phyloP scores from a whole-genome alignment of 2,329 filamentous ascomycete species.

The Gnomoniopsis sp. region DNA sequence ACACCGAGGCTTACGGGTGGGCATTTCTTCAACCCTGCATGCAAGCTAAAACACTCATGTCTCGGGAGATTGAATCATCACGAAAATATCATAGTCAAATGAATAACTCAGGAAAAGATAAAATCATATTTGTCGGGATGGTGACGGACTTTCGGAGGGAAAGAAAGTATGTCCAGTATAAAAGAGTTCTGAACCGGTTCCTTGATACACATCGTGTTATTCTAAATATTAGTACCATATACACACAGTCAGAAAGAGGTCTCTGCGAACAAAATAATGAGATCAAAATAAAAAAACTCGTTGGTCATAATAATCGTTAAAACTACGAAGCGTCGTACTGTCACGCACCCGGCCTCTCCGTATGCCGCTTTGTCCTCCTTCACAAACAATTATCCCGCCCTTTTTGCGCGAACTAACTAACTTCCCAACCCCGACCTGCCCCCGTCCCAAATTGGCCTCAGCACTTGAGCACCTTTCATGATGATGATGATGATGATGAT shows the following conservation, averaged over 20 bases:
- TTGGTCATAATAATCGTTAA: neutral
- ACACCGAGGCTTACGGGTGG: no score
- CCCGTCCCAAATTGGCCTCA: conserved; percentile 2
- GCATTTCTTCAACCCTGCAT: no score
- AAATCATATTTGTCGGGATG: neutral
- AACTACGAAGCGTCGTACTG: neutral
- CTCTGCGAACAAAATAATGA: no score
- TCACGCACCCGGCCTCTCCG: neutral
- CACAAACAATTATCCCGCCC: neutral
- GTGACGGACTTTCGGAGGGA: no score
- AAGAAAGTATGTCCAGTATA: no score
- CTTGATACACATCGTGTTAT: no score
- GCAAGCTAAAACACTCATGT: neutral
- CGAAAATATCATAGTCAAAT: neutral
- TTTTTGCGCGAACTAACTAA: neutral
- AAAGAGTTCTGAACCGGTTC: no score
- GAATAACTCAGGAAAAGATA: neutral
- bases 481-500: neutral
- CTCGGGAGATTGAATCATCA: neutral
- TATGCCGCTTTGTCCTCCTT: neutral
- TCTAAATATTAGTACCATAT: no score
- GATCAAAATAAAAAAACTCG: neutral
- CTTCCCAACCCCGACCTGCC: neutral
- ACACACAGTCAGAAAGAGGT: no score
- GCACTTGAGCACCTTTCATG: conserved; percentile 11